Conservation (phyloP, 2,329 filamentous ascomycete genomes). For the Colletotrichum filicis region DNA sequence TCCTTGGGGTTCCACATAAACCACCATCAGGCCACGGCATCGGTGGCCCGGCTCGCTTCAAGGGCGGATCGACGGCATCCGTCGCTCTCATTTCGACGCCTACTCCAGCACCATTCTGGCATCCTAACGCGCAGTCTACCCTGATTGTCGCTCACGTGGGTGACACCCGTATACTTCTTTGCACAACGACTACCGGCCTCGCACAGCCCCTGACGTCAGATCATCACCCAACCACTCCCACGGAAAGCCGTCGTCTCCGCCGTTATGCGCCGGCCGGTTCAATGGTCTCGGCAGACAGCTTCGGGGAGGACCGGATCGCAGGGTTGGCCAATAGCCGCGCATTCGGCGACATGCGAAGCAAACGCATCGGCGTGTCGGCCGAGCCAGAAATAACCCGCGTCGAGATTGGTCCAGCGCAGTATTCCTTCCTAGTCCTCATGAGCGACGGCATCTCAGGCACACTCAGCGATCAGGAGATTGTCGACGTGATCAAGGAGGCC, state of each 20-base stretch:
- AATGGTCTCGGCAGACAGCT: slow-evolving; percentile 89
- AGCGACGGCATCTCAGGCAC: slow-evolving; percentile 90
- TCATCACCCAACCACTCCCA: slow-evolving; percentile 90
- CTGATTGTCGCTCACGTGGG: slow-evolving; percentile 91
- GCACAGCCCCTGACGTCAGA: slow-evolving; percentile 87
- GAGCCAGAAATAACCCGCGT: slow-evolving; percentile 88
- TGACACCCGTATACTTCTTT: slow-evolving; percentile 91
- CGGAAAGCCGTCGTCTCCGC: slow-evolving; percentile 84
- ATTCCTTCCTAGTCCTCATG: slow-evolving; percentile 88
- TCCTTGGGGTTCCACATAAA: slow-evolving; percentile 72
- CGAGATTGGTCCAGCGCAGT: slow-evolving; percentile 85
- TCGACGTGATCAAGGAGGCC: slow-evolving; percentile 95
- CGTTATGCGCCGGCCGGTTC: slow-evolving; percentile 80
- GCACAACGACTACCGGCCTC: slow-evolving; percentile 83
- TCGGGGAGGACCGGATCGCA: slow-evolving; percentile 95
- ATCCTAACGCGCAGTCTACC: slow-evolving; percentile 86
- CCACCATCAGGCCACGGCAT: slow-evolving; percentile 71
- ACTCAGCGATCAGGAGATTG: slow-evolving; percentile 91
- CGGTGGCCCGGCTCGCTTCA: slow-evolving; percentile 82
- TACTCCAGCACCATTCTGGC: slow-evolving; percentile 93
- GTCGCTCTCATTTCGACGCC: slow-evolving; percentile 92
- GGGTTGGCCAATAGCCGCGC: slow-evolving; percentile 93
- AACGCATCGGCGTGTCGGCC: slow-evolving; percentile 92
- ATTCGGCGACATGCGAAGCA: slow-evolving; percentile 92
- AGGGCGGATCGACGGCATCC: slow-evolving; percentile 93